Conservation (phyloP, 345 rosid species). For the Abelmoschus esculentus region DNA sequence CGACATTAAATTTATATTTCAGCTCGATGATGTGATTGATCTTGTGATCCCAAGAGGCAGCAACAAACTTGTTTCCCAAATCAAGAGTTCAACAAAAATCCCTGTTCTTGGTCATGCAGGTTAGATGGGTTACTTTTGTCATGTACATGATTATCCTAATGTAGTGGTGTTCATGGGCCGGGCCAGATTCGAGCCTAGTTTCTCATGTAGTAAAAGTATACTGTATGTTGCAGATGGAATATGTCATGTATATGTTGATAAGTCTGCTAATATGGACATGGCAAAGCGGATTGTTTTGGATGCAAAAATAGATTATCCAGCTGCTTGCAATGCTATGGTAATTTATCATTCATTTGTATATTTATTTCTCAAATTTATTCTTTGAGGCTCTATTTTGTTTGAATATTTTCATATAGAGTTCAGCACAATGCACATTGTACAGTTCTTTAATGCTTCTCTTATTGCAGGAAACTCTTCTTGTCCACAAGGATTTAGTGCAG, state of each 20-base stretch:
- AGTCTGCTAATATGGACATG: conserved; percentile 73
- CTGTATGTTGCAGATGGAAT: conserved; percentile 64
- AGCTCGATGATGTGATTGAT: conserved; percentile 98
- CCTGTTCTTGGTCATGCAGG: conserved; percentile 99
- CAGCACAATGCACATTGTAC: background rate
- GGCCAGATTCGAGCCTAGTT: too few species aligned
- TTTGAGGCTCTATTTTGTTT: background rate
- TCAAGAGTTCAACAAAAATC: conserved; percentile 84
- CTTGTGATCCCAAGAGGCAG: conserved; percentile 99
- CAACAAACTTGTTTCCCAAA: conserved; percentile 84
- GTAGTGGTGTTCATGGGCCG: background rate
- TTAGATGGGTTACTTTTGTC: conserved; percentile 27
- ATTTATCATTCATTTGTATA: conserved; percentile 5
- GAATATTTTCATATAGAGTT: background rate
- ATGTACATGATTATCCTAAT: conserved; percentile 1
- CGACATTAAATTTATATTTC: conserved; percentile 25
- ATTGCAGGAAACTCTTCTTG: conserved; percentile 88
- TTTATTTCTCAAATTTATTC: background rate
- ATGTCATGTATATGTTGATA: conserved; percentile 87
- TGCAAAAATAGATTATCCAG: conserved; percentile 93
- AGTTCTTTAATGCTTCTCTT: conserved; percentile 10
- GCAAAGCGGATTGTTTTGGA: conserved; percentile 77
- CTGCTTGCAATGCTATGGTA: conserved; percentile 98
- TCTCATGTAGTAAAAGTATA: background rate
- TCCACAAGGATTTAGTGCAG: conserved; percentile 74